These are phyloP conservation scores for Claviceps capensis DNA, from an alignment of 2,329 filamentous ascomycete species.

Conservation along the genomic window DNA sequence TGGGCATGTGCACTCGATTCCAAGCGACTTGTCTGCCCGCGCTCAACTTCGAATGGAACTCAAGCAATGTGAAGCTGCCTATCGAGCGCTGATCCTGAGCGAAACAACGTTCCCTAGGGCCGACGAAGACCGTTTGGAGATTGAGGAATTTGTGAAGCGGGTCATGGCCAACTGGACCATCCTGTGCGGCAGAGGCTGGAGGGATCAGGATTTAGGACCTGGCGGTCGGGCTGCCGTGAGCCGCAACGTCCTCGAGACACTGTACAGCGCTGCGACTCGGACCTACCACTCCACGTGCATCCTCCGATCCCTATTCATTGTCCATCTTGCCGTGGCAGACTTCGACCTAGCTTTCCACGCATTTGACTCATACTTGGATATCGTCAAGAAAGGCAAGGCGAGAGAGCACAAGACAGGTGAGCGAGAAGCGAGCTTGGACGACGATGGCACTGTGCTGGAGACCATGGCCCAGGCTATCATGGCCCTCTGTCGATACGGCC, in stretches of 20 bases:
- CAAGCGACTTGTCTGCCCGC: slow-evolving; percentile 39
- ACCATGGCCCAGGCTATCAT: slow-evolving; percentile 71
- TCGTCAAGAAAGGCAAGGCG: slow-evolving; percentile 74
- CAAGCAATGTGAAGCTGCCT: slow-evolving; percentile 63
- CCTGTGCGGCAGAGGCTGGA: slow-evolving; percentile 68
- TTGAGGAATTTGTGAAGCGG: slow-evolving; percentile 69
- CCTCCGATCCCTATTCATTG: slow-evolving; percentile 70
- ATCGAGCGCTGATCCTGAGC: slow-evolving; percentile 63
- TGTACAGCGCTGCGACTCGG: slow-evolving; percentile 83
- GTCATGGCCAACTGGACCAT: slow-evolving; percentile 78
- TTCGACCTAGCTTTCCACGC: slow-evolving; percentile 86
- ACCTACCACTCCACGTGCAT: slow-evolving; percentile 92
- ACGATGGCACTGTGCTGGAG: slow-evolving; percentile 60
- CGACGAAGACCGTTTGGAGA: slow-evolving; percentile 60
- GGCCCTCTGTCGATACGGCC: slow-evolving; percentile 72
- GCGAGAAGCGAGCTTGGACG: slow-evolving; percentile 57
- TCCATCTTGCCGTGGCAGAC: slow-evolving; percentile 77
- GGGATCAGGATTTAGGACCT: slow-evolving; percentile 64
- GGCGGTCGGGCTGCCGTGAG: slow-evolving; percentile 66
- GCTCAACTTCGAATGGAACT: slow-evolving; percentile 61
- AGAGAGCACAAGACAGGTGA: slow-evolving; percentile 68
- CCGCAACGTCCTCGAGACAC: slow-evolving; percentile 66
- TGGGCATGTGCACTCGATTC: slow-evolving; percentile 26
- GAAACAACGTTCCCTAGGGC: slow-evolving; percentile 79
- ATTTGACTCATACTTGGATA: slow-evolving; percentile 81